These are phyloP conservation scores for Coemansia sp. DNA, from an alignment of 192 early-diverging fungal species.

Conservation along the genomic window DNA sequence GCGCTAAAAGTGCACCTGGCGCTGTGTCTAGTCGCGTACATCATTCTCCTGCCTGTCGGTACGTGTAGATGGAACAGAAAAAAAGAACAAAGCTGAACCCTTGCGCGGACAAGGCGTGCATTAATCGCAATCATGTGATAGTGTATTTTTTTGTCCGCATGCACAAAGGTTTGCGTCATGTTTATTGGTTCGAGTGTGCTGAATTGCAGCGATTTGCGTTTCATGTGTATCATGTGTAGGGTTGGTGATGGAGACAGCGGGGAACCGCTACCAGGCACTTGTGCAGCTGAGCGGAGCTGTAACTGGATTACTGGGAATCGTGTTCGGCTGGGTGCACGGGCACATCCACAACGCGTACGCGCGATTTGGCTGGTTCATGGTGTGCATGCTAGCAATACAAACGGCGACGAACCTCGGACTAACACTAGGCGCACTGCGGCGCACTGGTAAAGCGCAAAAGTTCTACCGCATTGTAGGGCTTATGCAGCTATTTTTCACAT, in stretches of 20 bases:
- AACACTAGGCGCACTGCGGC: slow-evolving; percentile 30
- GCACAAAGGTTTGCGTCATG: too few relatives aligned
- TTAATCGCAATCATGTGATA: background rate
- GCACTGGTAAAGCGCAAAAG: slow-evolving; percentile 1
- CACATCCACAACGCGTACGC: slow-evolving; percentile 56
- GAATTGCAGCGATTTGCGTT: background rate
- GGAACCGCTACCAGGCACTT: slow-evolving; percentile 54
- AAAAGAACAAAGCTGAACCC: background rate
- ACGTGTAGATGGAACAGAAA: slow-evolving; percentile 1
- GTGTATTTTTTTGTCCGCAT: too few relatives aligned
- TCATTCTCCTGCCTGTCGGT: slow-evolving; percentile 45
- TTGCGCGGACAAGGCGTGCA: background rate
- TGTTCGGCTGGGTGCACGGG: slow-evolving; percentile 58
- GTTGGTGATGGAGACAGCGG: slow-evolving; percentile 55
- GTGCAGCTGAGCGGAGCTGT: slow-evolving; percentile 52
- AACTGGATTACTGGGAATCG: slow-evolving; percentile 53
- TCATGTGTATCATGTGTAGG: slow-evolving; percentile 14
- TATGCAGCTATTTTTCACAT: slow-evolving; percentile 53
- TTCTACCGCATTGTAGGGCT: slow-evolving; percentile 49
- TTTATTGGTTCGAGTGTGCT: too few relatives aligned
- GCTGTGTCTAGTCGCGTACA: slow-evolving; percentile 26
- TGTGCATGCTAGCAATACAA: slow-evolving; percentile 49
- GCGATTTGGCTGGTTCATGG: slow-evolving; percentile 58
- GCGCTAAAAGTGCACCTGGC: slow-evolving; percentile 38
- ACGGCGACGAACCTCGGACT: slow-evolving; percentile 46